Evolutionary conservation across 2,329 filamentous ascomycete genomes (phyloP), one percentile per base, ranked within the genome.

Genomic region (Arachnomyces sp.): DNA sequence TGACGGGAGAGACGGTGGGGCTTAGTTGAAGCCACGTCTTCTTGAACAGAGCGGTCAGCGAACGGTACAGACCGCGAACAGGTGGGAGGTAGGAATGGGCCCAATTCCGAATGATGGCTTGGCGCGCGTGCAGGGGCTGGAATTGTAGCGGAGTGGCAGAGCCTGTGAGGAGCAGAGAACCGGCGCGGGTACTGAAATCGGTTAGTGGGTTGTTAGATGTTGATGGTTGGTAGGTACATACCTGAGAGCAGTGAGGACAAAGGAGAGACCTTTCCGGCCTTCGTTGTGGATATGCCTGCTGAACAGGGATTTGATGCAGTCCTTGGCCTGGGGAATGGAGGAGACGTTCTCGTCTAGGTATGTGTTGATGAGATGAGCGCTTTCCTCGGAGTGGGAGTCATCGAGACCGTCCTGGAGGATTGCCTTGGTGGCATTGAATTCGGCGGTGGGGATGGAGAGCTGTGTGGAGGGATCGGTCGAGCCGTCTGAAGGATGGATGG

Each of bases 161-260:
- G 9, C 78, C 77, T 2, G 77, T 81, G 35, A 80, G 55, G 6
- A 78, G 53, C 8, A 79, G 56, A 1, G 75, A 74, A 17, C 76
- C 75, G 21, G 72, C 62, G 33, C 71, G 71, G 9, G 73, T 73
- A 51, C 71, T 76, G n/a, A n/a, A n/a, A n/a, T n/a, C n/a, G n/a
- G n/a, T 43, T 12, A 29, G 21, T 8, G 13, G 12, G 15, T 3
- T 44, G 8, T 36, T 4, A 35, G 6, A 16, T 6, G 3, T 9
- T n/a, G n/a, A 11, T 7, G 16, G 16, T 21, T 32, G 29, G 32
- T 31, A 6, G 13, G n/a, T n/a, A n/a, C n/a, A n/a, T n/a, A n/a
- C n/a, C n/a, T n/a, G 14, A 81, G 62, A 3, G 72, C 59, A 39
- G 63, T 73, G 43, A 80, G 54, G 9, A 80, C 63, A 44, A 74